Evolutionary conservation across 257 asterid species (phyloP).

Genomic region (Nyctanthes arbortristis): DNA sequence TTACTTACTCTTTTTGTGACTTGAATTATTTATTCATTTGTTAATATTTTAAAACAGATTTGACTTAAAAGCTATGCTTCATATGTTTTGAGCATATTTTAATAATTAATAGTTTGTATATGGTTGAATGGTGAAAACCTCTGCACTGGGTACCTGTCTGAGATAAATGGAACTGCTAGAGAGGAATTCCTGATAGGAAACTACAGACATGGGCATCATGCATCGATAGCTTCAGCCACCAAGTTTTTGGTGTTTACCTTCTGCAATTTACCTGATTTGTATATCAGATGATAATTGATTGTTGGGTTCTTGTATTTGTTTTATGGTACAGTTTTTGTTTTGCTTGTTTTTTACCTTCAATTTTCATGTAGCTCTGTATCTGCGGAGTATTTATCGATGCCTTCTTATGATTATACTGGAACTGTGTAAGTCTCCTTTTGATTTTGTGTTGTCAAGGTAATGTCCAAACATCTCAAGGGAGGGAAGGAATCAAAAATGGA

Average conservation of each 20-base stretch:
- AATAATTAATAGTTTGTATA: too few relatives aligned
- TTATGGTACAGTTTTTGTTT: too few relatives aligned
- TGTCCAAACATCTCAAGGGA: constrained; percentile 75
- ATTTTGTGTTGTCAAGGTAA: constrained; percentile 50
- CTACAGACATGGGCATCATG: neutral
- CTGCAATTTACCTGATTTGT: neutral
- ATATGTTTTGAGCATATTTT: too few relatives aligned
- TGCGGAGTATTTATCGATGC: neutral
- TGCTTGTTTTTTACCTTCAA: neutral
- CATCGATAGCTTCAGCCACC: neutral
- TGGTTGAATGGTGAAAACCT: too few relatives aligned
- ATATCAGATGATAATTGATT: neutral
- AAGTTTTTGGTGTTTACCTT: neutral
- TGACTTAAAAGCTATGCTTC: too few relatives aligned
- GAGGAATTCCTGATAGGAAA: too few relatives aligned
- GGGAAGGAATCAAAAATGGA: constrained; percentile 96
- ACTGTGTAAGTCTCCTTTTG: constrained; percentile 19
- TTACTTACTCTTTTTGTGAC: too few relatives aligned
- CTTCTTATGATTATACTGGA: constrained; percentile 12
- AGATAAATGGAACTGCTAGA: too few relatives aligned
- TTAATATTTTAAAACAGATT: too few relatives aligned
- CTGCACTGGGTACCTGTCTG: too few relatives aligned
- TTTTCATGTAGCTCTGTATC: neutral
- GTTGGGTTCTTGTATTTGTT: neutral
- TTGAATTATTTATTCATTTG: too few relatives aligned